These are phyloP conservation scores for Eucalyptus cloeziana DNA, from an alignment of 345 rosid genomes.

Conservation along the genomic window DNA sequence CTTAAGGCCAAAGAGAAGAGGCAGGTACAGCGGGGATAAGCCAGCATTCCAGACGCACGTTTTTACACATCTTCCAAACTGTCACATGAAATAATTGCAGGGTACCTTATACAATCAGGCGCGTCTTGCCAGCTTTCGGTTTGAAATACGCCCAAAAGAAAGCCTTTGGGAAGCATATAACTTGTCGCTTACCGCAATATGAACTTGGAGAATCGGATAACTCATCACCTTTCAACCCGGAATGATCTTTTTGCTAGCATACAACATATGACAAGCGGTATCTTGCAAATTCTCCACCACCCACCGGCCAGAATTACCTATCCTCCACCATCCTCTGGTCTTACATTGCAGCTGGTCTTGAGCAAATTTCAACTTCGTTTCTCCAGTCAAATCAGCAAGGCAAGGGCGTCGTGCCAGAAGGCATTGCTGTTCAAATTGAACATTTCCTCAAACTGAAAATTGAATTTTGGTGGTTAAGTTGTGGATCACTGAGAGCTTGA, in stretches of 20 bases:
- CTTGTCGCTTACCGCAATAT: background rate
- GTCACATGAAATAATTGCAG: background rate
- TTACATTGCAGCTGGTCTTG: background rate
- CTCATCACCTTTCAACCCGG: background rate
- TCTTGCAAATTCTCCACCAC: background rate
- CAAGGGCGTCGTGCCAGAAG: background rate
- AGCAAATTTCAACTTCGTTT: background rate
- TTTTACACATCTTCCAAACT: no score
- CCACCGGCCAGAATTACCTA: no score
- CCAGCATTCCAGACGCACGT: no score
- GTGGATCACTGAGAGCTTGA: no score
- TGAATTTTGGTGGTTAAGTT: background rate
- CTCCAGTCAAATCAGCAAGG: background rate
- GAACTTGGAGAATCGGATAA: background rate
- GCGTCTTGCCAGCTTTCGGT: background rate
- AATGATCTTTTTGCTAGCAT: background rate
- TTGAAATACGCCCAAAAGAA: background rate
- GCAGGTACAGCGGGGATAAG: background rate
- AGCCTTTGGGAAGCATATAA: no score
- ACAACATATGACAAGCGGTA: background rate
- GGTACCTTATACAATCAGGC: background rate
- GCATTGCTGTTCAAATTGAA: background rate
- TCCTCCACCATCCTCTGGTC: background rate
- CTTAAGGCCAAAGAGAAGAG: background rate
- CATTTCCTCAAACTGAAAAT: background rate